Conservation (phyloP, 805 yeast species). For the Candida bentonensis region DNA sequence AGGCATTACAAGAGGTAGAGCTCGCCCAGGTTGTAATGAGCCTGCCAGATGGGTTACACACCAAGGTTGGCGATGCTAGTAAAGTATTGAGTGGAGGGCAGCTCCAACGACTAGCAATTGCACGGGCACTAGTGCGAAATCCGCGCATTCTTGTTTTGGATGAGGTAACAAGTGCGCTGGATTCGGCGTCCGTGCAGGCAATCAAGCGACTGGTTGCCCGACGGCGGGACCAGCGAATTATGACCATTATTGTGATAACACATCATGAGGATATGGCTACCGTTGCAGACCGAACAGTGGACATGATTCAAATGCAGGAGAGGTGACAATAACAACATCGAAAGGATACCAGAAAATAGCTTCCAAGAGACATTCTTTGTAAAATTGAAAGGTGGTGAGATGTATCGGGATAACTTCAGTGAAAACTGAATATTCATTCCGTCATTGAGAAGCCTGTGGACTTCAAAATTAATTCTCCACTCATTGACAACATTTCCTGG, state of each 20-base stretch:
- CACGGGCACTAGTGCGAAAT: slow-evolving; percentile 57
- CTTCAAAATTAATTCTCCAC: too few species aligned
- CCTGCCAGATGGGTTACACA: slow-evolving; percentile 44
- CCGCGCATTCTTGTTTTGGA: slow-evolving; percentile 61
- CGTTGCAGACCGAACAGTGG: slow-evolving; percentile 27
- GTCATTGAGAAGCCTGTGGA: too few species aligned
- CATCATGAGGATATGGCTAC: slow-evolving; percentile 60
- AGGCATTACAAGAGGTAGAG: not conserved
- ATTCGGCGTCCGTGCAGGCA: slow-evolving; percentile 38
- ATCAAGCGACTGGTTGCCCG: slow-evolving; percentile 37
- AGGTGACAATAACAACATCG: too few species aligned
- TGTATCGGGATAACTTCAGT: too few species aligned
- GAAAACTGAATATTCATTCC: too few species aligned
- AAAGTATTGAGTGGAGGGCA: slow-evolving; percentile 77
- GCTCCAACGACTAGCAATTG: slow-evolving; percentile 70
- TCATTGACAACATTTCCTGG: too few species aligned
- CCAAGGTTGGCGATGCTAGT: slow-evolving; percentile 38
- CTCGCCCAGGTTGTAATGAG: slow-evolving; percentile 36
- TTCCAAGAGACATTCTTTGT: too few species aligned
- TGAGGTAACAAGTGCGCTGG: slow-evolving; percentile 84
- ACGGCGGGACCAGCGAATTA: slow-evolving; percentile 22
- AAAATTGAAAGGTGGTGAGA: too few species aligned
- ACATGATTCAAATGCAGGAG: not conserved
- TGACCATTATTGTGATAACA: slow-evolving; percentile 50
- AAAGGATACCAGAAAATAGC: too few species aligned